Evolutionary conservation across 2,329 filamentous ascomycete genomes (phyloP), one percentile per base, ranked within the genome.

Genomic region (Fusarium concolor): DNA sequence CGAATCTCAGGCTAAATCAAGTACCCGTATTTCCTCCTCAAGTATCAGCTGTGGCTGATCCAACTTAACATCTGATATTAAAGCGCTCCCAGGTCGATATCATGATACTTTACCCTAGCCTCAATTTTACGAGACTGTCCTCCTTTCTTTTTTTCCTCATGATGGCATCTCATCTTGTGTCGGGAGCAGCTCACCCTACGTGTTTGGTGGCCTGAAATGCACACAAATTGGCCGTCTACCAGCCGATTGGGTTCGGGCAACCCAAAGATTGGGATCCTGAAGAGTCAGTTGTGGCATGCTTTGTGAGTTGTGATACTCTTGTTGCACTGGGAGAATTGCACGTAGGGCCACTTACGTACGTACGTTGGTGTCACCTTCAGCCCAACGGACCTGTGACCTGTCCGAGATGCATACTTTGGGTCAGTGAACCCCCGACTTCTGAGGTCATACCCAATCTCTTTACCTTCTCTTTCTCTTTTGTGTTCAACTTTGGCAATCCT

Each of bases 61-160:
- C 51, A 61, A 42, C 28, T 29, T 35, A 64, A 74, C 68, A 74
- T 71, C 70, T 65, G 71, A 73, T 74, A 61, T 66, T 62, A 33
- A 53, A 62, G 49, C 67, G 43, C 33, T 51, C 57, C 56, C n/a
- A 62, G 43, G 54, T 46, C 55, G 69, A 61, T 72, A 67, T 73
- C 69, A 72, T 70, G 71, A 73, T 70, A 74, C 69, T 39, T 68
- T 61, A 38, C 51, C 64, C 54, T 68, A 60, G 67, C 67, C 41
- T 62, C 51, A 43, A 53, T 56, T 62, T 47, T 41, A 51, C 43
- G 60, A 71, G 46, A 60, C 56, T 53, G 57, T 59, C 55, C 72
- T 67, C 54, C n/a, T 37, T 59, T 49, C 24, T 45, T 37, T 44
- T 51, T 41, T 38, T n/a, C 37, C 49, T 59, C 53, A 60, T 62